These are phyloP conservation scores for Ceratobasidium papillatum DNA, from an alignment of 1,284 basidiomycete genomes.

Conservation along the genomic window DNA sequence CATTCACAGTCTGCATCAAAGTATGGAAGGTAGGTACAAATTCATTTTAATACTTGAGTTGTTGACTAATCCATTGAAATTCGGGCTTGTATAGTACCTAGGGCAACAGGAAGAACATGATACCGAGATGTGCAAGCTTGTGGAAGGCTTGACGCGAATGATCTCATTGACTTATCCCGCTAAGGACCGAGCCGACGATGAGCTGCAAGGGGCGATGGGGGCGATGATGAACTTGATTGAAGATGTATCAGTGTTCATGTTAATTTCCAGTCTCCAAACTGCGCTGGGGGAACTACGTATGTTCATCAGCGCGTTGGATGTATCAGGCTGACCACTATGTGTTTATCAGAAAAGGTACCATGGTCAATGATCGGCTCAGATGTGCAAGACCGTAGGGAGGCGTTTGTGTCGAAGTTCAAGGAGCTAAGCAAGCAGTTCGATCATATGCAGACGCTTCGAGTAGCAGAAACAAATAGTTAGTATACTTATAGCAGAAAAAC, in stretches of 20 bases:
- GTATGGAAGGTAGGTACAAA: neutral
- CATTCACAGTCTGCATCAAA: neutral
- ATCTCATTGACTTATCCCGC: neutral
- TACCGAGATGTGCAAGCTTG: neutral
- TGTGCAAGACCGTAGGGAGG: neutral
- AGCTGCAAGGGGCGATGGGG: neutral
- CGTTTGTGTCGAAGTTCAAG: neutral
- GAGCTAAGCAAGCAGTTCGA: neutral
- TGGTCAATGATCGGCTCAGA: neutral
- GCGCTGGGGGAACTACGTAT: neutral
- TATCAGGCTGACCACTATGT: neutral
- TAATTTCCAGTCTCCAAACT: neutral
- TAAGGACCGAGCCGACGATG: neutral
- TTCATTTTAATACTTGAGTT: neutral
- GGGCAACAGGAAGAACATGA: neutral
- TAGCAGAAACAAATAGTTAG: neutral
- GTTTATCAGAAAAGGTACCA: neutral
- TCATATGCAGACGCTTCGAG: neutral
- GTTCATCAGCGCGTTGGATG: neutral
- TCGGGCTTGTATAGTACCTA: neutral
- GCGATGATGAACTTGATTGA: constrained; percentile 8
- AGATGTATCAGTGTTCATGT: neutral
- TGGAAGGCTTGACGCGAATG: neutral
- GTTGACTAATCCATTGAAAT: neutral
- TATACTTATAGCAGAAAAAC: neutral